A percentile compares a stretch with the other conserved stretches of the same genome.
Conservation (phyloP, 805 yeast genomes). For the Lachancea nothofagi region DNA sequence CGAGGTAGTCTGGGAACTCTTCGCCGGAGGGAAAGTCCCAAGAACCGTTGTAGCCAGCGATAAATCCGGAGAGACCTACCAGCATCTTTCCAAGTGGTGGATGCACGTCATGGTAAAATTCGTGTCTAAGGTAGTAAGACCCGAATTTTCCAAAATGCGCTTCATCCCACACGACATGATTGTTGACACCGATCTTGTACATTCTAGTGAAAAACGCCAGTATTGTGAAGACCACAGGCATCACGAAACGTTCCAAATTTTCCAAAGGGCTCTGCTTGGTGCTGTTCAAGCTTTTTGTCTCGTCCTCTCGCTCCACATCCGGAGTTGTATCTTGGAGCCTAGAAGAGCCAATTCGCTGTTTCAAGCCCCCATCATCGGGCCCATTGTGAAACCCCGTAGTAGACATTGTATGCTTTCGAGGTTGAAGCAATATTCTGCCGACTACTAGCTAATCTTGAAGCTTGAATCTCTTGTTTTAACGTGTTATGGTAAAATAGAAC, state of each 20-base stretch:
- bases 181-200: slow-evolving; percentile 49
- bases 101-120: slow-evolving; percentile 81
- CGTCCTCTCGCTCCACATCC: slow-evolving; percentile 18
- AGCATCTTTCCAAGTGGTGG: slow-evolving; percentile 84
- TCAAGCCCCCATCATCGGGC: slow-evolving; percentile 12
- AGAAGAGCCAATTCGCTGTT: slow-evolving; percentile 10
- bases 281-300: slow-evolving; percentile 14
- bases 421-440: not conserved
- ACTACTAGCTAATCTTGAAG: no score
- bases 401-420: slow-evolving; percentile 9
- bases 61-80: slow-evolving; percentile 68
- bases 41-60: slow-evolving; percentile 80
- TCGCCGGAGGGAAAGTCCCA: slow-evolving; percentile 69
- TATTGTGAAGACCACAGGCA: slow-evolving; percentile 41
- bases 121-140: slow-evolving; percentile 69
- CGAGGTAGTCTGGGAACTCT: slow-evolving; percentile 53
- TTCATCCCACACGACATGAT: slow-evolving; percentile 80
- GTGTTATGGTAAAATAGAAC: no score
- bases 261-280: slow-evolving; percentile 10
- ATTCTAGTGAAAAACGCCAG: slow-evolving; percentile 52
- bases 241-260: slow-evolving; percentile 32
- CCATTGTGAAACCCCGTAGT: slow-evolving; percentile 21
- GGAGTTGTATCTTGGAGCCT: slow-evolving; percentile 7
- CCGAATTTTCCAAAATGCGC: slow-evolving; percentile 89
- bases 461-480: no score